Evolutionary conservation across 179 eudicot species (phyloP).

Genomic region (Pouteria campechiana): DNA sequence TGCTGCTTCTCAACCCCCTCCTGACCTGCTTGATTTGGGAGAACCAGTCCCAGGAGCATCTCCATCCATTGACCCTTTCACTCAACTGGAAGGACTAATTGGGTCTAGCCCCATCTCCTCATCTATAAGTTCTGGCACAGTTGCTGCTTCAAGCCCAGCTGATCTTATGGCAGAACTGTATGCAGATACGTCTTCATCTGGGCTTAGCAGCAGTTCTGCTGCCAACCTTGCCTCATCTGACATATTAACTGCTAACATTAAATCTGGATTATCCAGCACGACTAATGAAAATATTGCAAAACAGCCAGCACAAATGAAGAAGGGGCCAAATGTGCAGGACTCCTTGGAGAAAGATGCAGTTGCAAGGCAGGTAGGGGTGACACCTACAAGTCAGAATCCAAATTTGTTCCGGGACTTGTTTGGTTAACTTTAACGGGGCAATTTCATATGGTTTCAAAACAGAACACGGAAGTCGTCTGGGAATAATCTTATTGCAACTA

Average conservation of each 20-base stretch:
- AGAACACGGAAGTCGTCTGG: no score
- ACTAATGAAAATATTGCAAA: constrained; percentile 3
- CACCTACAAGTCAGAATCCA: constrained; percentile 76
- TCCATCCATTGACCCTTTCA: constrained; percentile 56
- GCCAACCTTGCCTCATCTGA: constrained; percentile 6
- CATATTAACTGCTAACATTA: constrained; percentile 6
- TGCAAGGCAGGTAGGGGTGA: constrained; percentile 88
- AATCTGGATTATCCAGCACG: constrained; percentile 22
- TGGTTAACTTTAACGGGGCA: no score
- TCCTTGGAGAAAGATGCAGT: constrained; percentile 72
- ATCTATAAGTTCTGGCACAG: constrained; percentile 15
- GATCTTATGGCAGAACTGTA: constrained; percentile 47
- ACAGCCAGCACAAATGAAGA: constrained; percentile 24
- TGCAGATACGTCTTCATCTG: constrained; percentile 28
- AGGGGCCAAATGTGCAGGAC: constrained; percentile 67
- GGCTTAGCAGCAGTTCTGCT: constrained; percentile 10
- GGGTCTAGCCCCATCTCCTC: constrained; percentile 36
- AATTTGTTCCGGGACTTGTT: constrained; percentile 79
- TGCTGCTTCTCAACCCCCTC: constrained; percentile 37
- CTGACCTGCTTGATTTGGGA: constrained; percentile 82
- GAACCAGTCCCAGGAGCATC: constrained; percentile 25
- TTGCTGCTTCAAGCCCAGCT: constrained; percentile 24
- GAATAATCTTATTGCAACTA: no score
- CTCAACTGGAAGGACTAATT: constrained; percentile 77
- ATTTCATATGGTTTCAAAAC: no score